Percentiles rank a stretch among this genome's conserved stretches.
Conservation (phyloP, 176 grass and related monocot species). For the Tillandsia leiboldiana region DNA sequence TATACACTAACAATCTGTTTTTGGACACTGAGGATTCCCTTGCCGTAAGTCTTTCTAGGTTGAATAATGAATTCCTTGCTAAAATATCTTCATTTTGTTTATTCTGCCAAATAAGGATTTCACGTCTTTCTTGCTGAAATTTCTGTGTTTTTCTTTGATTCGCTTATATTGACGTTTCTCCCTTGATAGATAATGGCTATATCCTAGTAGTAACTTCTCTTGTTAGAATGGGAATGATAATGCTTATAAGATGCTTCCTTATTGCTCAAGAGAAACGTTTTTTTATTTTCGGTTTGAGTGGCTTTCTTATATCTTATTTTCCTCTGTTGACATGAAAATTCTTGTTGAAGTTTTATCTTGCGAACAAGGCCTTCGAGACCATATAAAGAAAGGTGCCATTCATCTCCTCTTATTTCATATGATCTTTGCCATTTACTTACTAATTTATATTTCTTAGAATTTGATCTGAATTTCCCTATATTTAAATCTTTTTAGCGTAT, state of each 20-base stretch:
- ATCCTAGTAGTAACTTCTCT: too few species aligned
- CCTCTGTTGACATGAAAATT: conserved; percentile 4
- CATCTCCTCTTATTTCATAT: conserved; percentile 7
- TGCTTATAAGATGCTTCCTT: neutral
- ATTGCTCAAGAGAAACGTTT: neutral
- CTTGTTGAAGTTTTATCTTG: conserved; percentile 33
- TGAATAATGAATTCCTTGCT: neutral
- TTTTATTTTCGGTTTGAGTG: neutral
- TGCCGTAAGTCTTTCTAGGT: too few species aligned
- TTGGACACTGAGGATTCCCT: too few species aligned
- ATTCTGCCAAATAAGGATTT: neutral
- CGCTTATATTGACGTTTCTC: too few species aligned
- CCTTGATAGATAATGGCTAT: too few species aligned
- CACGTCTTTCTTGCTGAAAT: neutral
- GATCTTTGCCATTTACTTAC: neutral
- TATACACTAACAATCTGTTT: too few species aligned
- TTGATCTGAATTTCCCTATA: too few species aligned
- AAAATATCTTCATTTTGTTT: neutral
- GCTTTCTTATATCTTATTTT: conserved; percentile 4
- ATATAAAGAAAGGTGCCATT: conserved; percentile 36
- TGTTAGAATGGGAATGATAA: neutral
- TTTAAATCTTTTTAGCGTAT: too few species aligned
- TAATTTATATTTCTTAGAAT: neutral
- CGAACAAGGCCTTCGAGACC: conserved; percentile 37
- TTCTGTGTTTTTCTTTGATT: too few species aligned